Evolutionary conservation across 1,284 basidiomycete species (phyloP), one percentile per base, ranked within the genome.

Genomic region (Trichosporon asahii): DNA sequence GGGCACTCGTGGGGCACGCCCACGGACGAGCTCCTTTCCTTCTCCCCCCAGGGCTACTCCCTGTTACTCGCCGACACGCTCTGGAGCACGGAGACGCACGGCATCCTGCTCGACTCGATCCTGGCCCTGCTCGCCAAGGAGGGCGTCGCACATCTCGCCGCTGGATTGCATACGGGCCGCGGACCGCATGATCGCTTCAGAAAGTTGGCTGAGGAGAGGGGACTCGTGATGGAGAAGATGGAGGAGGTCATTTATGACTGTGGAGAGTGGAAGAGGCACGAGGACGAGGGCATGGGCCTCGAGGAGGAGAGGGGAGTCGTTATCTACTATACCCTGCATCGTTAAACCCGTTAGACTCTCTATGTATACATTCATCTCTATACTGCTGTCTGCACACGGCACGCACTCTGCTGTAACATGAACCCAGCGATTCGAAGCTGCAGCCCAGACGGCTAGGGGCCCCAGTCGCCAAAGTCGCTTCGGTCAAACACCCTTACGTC

Each of bases 11-110:
- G 82, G 82, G 82, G 82, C 0, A 75, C 75, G 0, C 70, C 75
- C 65, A 66, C 75, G 5, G 18, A 68, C 0, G 46, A 63, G 4
- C 66, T 81, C 12, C 71, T 78, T 11, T 35, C 64, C 12, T 69
- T 64, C 55, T 55, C 70, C 2, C 67, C 64, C 0, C 25, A 70
- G 14, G 69, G 71, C 66, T 77, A 75, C 63, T 75, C 71, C 70
- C 79, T 79, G 9, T 79, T 91, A 57, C 81, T 78, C 9, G 87
- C 87, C 1, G 90, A 90, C 64, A 92, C 85, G 15, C 65, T 61
- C 27, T 71, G 67, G 11, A 71, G 70, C 18, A 57, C 46, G 8
- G 44, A 35, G 40, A 66, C 61, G 60, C 82, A 83, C 68, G 53
- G 40, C 0, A 72, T 72, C 11, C 76, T 84, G 2, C 76, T 84